Conservation (phyloP, 805 yeast genomes). For the Komagataella pseudopastoris region DNA sequence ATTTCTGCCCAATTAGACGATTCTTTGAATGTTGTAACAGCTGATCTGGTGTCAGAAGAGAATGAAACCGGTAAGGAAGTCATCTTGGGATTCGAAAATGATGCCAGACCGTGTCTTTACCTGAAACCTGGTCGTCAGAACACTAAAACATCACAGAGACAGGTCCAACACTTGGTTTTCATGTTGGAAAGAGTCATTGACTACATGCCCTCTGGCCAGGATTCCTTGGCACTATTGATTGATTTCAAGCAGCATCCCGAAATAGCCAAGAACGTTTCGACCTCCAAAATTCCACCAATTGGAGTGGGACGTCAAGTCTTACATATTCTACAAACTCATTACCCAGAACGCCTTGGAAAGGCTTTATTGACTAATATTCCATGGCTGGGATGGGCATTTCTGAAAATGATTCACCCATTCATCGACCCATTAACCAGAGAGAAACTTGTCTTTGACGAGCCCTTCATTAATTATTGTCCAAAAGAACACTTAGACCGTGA, state of each 20-base stretch:
- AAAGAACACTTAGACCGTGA: constrained; percentile 65
- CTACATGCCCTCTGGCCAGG: constrained; percentile 95
- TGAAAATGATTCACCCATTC: constrained; percentile 86
- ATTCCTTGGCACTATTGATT: constrained; percentile 77
- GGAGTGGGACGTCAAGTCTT: constrained; percentile 84
- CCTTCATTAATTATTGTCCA: constrained; percentile 76
- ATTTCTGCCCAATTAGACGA: constrained; percentile 32
- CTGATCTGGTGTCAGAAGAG: constrained; percentile 46
- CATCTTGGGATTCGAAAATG: constrained; percentile 81
- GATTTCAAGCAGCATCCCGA: constrained; percentile 79
- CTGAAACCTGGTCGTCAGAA: constrained; percentile 92
- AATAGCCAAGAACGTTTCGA: constrained; percentile 30
- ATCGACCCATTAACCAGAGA: constrained; percentile 93
- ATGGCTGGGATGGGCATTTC: constrained; percentile 84
- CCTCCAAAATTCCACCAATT: constrained; percentile 77
- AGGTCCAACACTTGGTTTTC: constrained; percentile 91
- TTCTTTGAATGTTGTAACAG: constrained; percentile 34
- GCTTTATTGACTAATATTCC: constrained; percentile 90
- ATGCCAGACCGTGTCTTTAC: constrained; percentile 83
- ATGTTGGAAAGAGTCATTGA: constrained; percentile 88
- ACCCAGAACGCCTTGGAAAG: constrained; percentile 92
- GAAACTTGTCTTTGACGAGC: constrained; percentile 84
- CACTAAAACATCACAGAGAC: constrained; percentile 79
- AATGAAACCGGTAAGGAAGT: constrained; percentile 89
- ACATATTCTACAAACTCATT: constrained; percentile 89